These are phyloP conservation scores for Biancaea sappan DNA, from an alignment of 306 rosid genomes.

Conservation along the genomic window DNA sequence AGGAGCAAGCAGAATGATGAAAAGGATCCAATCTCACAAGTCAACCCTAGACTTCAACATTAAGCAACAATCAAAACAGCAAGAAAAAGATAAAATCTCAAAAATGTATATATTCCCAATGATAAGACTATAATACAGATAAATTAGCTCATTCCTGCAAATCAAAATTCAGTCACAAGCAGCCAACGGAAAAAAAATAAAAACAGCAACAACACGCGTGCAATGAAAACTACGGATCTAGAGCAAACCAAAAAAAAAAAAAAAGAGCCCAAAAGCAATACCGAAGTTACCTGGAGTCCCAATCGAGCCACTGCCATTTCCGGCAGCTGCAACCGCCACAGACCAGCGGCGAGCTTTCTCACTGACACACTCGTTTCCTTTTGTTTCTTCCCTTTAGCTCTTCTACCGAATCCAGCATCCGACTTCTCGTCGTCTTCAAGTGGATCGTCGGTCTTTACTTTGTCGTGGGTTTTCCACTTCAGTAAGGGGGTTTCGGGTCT, in stretches of 20 bases:
- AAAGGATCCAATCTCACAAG: conserved; percentile 23
- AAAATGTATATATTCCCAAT: conserved; percentile 5
- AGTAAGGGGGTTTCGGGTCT: conserved; percentile 80
- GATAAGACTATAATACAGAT: conserved; percentile 27
- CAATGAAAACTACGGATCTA: conserved; percentile 37
- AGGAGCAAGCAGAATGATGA: conserved; percentile 31
- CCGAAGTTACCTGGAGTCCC: background rate
- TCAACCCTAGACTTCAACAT: conserved; percentile 42
- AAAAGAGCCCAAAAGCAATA: background rate
- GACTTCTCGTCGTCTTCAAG: conserved; percentile 42
- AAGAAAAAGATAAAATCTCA: conserved; percentile 10
- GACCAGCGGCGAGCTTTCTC: conserved; percentile 85
- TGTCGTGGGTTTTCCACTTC: conserved; percentile 59
- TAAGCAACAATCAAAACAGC: conserved; percentile 33
- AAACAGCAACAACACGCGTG: too few relatives aligned
- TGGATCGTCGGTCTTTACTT: conserved; percentile 32
- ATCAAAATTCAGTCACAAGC: conserved; percentile 22
- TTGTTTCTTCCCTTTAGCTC: conserved; percentile 40
- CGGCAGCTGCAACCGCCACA: conserved; percentile 86
- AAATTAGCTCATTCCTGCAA: conserved; percentile 30
- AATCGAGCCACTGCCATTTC: conserved; percentile 44
- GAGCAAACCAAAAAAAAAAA: background rate
- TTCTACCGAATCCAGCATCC: conserved; percentile 38
- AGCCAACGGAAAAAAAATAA: conserved; percentile 27
- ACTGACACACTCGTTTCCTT: conserved; percentile 58